Percentiles rank a stretch among this genome's conserved stretches.
phyloP scores from a whole-genome alignment of 1,139 yeast species.

The Groenewaldozyma auringiensis region DNA sequence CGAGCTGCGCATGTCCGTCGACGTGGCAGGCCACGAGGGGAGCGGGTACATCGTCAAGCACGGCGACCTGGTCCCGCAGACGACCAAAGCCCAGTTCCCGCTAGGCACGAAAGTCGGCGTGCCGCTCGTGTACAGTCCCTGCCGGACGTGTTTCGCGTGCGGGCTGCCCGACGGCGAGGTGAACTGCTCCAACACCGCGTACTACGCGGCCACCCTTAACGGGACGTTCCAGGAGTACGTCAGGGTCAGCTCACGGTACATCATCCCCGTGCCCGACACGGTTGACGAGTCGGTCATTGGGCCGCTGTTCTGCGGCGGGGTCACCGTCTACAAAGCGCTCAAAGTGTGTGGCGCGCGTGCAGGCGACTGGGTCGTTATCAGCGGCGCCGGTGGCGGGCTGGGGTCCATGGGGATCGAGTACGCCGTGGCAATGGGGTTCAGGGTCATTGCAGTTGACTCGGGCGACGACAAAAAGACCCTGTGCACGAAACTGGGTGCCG shows the following conservation, averaged over 20 bases:
- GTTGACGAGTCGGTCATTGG: slow-evolving; percentile 61
- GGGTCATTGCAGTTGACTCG: slow-evolving; percentile 64
- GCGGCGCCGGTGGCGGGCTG: slow-evolving; percentile 76
- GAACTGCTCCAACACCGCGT: slow-evolving; percentile 14
- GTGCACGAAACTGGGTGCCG: slow-evolving; percentile 53
- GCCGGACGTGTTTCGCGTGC: slow-evolving; percentile 20
- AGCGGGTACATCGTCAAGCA: slow-evolving; percentile 22
- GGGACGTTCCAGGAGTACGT: slow-evolving; percentile 76
- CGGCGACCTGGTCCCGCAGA: slow-evolving; percentile 16
- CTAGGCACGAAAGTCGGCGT: slow-evolving; percentile 22
- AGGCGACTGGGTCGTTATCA: slow-evolving; percentile 66
- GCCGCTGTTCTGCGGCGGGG: slow-evolving; percentile 69
- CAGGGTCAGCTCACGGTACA: slow-evolving; percentile 69
- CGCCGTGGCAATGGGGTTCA: slow-evolving; percentile 65
- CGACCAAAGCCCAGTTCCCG: slow-evolving; percentile 15
- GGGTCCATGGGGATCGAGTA: slow-evolving; percentile 69
- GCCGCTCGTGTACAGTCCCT: slow-evolving; percentile 19
- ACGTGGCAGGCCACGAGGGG: slow-evolving; percentile 26
- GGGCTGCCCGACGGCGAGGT: slow-evolving; percentile 17
- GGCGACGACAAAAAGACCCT: slow-evolving; percentile 54
- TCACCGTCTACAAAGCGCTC: slow-evolving; percentile 69
- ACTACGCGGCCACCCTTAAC: slow-evolving; percentile 58
- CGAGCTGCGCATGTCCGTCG: slow-evolving; percentile 9
- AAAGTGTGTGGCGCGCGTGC: slow-evolving; percentile 53
- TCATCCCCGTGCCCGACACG: slow-evolving; percentile 60